A percentile compares a stretch with the other conserved stretches of the same genome.
Conservation (phyloP, 1,284 basidiomycete genomes). For the Singerocomus inundabilis region DNA sequence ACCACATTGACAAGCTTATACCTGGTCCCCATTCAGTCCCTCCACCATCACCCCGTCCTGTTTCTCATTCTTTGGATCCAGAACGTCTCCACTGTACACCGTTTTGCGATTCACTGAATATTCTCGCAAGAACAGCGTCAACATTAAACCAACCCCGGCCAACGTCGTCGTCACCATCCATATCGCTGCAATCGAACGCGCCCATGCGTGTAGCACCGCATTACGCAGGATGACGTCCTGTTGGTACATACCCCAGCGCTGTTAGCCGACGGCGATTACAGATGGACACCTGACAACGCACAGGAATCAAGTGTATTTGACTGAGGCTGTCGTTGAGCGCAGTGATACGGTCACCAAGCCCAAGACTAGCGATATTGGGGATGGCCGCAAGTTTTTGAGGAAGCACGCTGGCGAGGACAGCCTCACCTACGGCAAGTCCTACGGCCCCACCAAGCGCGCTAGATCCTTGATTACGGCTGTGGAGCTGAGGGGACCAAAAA, state of each 20-base stretch:
- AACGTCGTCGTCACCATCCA: conserved; percentile 71
- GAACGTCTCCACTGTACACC: conserved; percentile 43
- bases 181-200: conserved; percentile 62
- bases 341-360: conserved; percentile 49
- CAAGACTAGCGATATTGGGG: conserved; percentile 37
- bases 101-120: conserved; percentile 59
- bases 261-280: background rate
- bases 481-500: too few species aligned
- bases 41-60: too few species aligned
- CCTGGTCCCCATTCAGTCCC: too few species aligned
- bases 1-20: too few species aligned
- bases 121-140: conserved; percentile 54
- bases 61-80: too few species aligned
- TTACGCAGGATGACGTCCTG: conserved; percentile 49
- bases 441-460: conserved; percentile 80
- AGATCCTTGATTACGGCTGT: too few species aligned
- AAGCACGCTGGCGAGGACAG: conserved; percentile 64
- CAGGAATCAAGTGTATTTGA: conserved; percentile 52
- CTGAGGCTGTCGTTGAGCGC: conserved; percentile 57
- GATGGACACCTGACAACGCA: conserved; percentile 27
- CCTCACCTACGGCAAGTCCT: conserved; percentile 70
- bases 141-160: conserved; percentile 51
- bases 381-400: conserved; percentile 49
- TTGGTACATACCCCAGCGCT: too few species aligned
- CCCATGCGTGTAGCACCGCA: conserved; percentile 57